phyloP scores from a whole-genome alignment of 305 asterid genomes.

The Ajuga reptans region DNA sequence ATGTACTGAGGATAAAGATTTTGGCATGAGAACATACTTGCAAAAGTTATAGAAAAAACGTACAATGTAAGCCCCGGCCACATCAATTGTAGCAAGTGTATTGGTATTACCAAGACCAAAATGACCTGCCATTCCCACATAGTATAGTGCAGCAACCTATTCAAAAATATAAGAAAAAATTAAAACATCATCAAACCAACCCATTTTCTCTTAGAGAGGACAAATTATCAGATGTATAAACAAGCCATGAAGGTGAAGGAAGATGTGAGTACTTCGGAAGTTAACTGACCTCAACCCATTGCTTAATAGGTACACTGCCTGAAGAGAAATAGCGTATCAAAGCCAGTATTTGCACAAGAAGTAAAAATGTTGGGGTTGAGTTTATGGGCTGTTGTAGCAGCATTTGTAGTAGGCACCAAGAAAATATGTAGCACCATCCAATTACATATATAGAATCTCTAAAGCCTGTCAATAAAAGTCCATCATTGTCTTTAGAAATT shows the following conservation, averaged over 20 bases:
- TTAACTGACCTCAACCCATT: constrained; percentile 75
- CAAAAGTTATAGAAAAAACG: constrained; percentile 6
- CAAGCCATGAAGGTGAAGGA: neutral
- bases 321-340: constrained; percentile 34
- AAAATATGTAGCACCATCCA: constrained; percentile 54
- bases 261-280: constrained; percentile 10
- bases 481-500: constrained; percentile 8
- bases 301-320: constrained; percentile 34
- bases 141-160: constrained; percentile 75
- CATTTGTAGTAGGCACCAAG: constrained; percentile 82
- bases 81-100: constrained; percentile 88
- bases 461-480: constrained; percentile 29
- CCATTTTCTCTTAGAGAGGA: neutral
- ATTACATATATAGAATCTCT: constrained; percentile 41
- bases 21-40: constrained; percentile 9
- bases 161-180: neutral
- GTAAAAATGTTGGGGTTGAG: constrained; percentile 49
- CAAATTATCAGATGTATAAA: neutral
- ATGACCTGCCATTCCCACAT: constrained; percentile 88
- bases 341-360: constrained; percentile 59
- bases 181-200: neutral
- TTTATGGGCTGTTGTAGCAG: constrained; percentile 80
- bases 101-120: constrained; percentile 92
- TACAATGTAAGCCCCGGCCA: constrained; percentile 92
- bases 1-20: neutral